Percentiles rank a stretch among this genome's conserved stretches.
Evolutionary conservation across 208 protist genomes (phyloP).

Genomic region (Blastocrithidia nonstop): DNA sequence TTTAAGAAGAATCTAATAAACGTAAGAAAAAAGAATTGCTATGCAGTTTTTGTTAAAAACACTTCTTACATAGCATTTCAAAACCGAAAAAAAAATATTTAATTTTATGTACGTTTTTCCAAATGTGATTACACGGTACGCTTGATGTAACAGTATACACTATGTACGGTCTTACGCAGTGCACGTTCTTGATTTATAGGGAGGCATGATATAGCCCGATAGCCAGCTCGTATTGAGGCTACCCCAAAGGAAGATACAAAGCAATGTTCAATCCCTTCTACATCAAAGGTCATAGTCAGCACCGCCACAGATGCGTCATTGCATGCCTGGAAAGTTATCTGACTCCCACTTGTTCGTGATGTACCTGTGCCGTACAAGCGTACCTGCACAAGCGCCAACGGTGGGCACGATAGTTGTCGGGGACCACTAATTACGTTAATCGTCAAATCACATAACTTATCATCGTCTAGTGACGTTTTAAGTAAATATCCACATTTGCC

Average conservation of each 20-base stretch:
- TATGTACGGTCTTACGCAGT: conserved; percentile 21
- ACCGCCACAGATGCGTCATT: conserved; percentile 51
- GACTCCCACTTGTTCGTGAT: conserved; percentile 23
- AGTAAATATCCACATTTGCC: conserved; percentile 74
- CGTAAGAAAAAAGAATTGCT: too few relatives aligned
- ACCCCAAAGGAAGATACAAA: conserved; percentile 62
- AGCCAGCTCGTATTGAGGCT: conserved; percentile 36
- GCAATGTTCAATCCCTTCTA: conserved; percentile 27
- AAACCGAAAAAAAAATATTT: too few relatives aligned
- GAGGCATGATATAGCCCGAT: conserved; percentile 45
- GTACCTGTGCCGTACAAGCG: conserved; percentile 36
- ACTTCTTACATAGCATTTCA: too few relatives aligned
- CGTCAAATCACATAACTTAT: conserved; percentile 23
- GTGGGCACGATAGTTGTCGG: conserved; percentile 27
- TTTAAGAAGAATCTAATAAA: too few relatives aligned
- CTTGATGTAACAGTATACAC: conserved; percentile 50
- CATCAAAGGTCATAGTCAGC: conserved; percentile 53
- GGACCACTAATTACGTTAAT: conserved; percentile 63
- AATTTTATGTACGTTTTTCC: too few relatives aligned
- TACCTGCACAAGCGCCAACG: conserved; percentile 20
- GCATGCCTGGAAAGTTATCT: conserved; percentile 51
- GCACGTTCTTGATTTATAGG: conserved; percentile 22
- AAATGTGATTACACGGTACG: too few relatives aligned
- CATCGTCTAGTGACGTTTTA: conserved; percentile 29
- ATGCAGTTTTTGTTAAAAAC: too few relatives aligned